Conservation (phyloP, 805 yeast genomes). For the Clavispora phyllophila region DNA sequence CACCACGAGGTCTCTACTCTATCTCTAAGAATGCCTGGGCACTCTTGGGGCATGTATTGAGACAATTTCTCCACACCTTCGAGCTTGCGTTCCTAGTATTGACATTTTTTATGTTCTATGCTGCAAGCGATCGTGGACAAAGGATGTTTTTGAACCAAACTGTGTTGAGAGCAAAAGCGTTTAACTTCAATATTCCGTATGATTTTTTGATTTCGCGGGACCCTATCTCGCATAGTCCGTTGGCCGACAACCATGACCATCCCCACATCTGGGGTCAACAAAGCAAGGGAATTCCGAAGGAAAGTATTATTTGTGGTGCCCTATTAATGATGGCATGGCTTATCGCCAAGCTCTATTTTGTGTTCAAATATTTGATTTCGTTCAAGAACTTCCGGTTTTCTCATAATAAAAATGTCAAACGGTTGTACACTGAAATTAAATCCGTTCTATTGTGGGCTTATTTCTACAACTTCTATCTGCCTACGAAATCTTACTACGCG, state of each 20-base stretch:
- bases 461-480: conserved; percentile 40
- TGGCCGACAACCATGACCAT: too few relatives aligned
- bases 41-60: conserved; percentile 28
- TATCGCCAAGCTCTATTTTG: conserved; percentile 6
- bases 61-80: conserved; percentile 29
- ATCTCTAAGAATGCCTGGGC: conserved; percentile 11
- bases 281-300: conserved; percentile 4
- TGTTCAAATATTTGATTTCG: conserved; percentile 10
- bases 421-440: conserved; percentile 44
- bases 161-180: conserved; percentile 19
- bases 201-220: conserved; percentile 15
- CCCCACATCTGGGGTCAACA: background rate
- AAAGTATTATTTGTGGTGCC: conserved; percentile 28
- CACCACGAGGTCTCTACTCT: background rate
- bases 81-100: conserved; percentile 42
- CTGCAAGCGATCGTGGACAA: conserved; percentile 14
- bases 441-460: conserved; percentile 44
- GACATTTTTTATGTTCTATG: conserved; percentile 28
- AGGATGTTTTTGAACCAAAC: conserved; percentile 9
- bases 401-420: conserved; percentile 18
- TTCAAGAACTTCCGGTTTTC: conserved; percentile 14
- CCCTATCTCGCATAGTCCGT: background rate
- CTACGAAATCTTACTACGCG: conserved; percentile 35
- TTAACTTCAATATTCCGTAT: conserved; percentile 22
- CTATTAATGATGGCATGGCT: conserved; percentile 20